Base-by-base conservation (phyloP, 495 filamentous ascomycete genomes). In the Talaromyces thailandensis region DNA sequence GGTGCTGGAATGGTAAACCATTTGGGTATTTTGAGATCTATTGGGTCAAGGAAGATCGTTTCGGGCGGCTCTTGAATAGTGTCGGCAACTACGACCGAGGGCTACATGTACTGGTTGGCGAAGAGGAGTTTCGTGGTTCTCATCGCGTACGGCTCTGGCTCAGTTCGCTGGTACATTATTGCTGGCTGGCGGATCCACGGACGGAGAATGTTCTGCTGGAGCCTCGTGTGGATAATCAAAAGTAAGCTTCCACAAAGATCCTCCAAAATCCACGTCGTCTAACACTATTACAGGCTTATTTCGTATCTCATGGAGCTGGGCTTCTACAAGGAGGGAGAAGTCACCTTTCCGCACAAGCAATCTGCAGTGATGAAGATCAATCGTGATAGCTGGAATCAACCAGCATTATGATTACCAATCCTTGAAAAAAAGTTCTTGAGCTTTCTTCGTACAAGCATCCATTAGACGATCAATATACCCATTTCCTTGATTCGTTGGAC, bases 11-110 rank as follows among this genome's bases (percentile, higher is more conserved):
- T 64, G 93, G 91, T 3, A 88, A 93, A 62, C 94, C 94, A 0
- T 98, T 98, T 73, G 94, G 94, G 0, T 98, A 95, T 67, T 96
- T 98, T 69, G 95, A 98, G 77, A 83, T 98, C 43, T 98, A 98
- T 76, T 98, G 95, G 95, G 93, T 94, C 2, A 96, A 96, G 66
- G 94, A 98, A 70, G 95, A 98, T 69, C 73, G 75, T 2, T 69
- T 98, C 24, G 91, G 90, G 0, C 79, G 79, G 28, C 75, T 88
- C 56, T 69, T 93, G 31, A 81, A 77, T 0, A 74, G 74, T 35
- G 84, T 86, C 1, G 83, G 83, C 25, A 87, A 95, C 67, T 97
- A 90, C 71, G 95, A 97, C 69, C 80, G 94, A 11, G 94, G 95
- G 0, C 75, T 96, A 40, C 95, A 98, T 71, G 84, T 91, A 21